Conservation (phyloP, 352 stramenopile genomes). For the Thraustotheca clavata region DNA sequence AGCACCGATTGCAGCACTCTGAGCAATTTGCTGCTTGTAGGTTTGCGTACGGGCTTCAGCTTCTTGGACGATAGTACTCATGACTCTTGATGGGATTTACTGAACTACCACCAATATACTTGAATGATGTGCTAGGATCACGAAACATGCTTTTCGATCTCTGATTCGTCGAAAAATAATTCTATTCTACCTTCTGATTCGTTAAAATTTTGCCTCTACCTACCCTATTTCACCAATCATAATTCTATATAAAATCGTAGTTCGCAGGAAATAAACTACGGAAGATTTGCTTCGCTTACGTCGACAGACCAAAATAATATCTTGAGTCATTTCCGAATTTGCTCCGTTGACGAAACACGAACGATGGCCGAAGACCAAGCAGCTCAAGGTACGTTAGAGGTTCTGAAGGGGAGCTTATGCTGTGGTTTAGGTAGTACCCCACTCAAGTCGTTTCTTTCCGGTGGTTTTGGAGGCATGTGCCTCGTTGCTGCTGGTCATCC, state of each 20-base stretch:
- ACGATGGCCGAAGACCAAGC: slow-evolving; percentile 35
- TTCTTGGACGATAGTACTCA: slow-evolving; percentile 37
- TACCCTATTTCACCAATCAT: neutral
- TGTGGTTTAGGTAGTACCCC: slow-evolving; percentile 14
- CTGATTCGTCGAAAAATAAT: neutral
- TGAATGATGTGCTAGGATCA: slow-evolving; percentile 4
- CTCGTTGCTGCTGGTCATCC: slow-evolving; percentile 91
- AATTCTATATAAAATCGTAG: neutral
- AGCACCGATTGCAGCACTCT: slow-evolving; percentile 31
- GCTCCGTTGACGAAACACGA: neutral
- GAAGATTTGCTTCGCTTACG: neutral
- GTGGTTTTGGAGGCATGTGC: slow-evolving; percentile 87
- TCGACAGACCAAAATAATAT: slow-evolving; percentile 6
- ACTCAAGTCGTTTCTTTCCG: slow-evolving; percentile 91
- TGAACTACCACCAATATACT: neutral
- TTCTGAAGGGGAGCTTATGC: neutral
- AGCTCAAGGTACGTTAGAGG: neutral
- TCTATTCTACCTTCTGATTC: neutral
- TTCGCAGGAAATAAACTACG: slow-evolving; percentile 3
- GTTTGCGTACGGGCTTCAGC: slow-evolving; percentile 57
- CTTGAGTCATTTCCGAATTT: neutral
- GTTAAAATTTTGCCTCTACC: neutral
- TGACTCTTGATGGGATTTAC: slow-evolving; percentile 18
- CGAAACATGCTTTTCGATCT: neutral
- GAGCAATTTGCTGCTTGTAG: slow-evolving; percentile 56